Evolutionary conservation across 1,284 basidiomycete species (phyloP).

Genomic region (Abortiporus biennis): DNA sequence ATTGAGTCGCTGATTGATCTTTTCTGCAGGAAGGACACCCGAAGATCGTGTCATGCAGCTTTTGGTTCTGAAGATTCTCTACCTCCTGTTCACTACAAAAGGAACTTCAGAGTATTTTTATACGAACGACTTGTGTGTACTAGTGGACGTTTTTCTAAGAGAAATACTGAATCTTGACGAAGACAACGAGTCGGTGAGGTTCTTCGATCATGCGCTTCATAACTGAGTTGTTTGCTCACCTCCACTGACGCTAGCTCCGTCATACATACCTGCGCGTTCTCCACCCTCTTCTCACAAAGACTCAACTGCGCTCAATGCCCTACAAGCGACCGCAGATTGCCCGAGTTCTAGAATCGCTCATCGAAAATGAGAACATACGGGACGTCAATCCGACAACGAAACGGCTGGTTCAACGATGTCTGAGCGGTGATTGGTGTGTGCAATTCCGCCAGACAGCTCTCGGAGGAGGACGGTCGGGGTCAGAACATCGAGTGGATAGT

Average conservation of each 20-base stretch:
- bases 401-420: constrained; percentile 88
- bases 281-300: constrained; percentile 91
- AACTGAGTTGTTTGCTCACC: too few relatives aligned
- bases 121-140: constrained; percentile 93
- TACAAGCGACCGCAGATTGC: constrained; percentile 94
- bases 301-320: constrained; percentile 78
- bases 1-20: constrained; percentile 40
- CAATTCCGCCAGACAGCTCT: constrained; percentile 39
- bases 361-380: constrained; percentile 70
- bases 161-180: constrained; percentile 90
- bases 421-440: constrained; percentile 84
- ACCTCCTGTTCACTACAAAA: constrained; percentile 90
- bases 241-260: constrained; percentile 55
- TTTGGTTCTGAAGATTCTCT: constrained; percentile 91
- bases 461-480: constrained; percentile 22
- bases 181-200: constrained; percentile 74
- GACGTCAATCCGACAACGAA: constrained; percentile 84
- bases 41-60: constrained; percentile 96
- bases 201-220: constrained; percentile 2
- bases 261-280: constrained; percentile 97
- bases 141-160: constrained; percentile 95
- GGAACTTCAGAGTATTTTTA: constrained; percentile 97
- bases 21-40: constrained; percentile 45
- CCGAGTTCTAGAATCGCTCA: constrained; percentile 74
- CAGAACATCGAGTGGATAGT: constrained; percentile 25